Evolutionary conservation across 192 early-diverging fungal species (phyloP).

Genomic region (Coemansia sp.): DNA sequence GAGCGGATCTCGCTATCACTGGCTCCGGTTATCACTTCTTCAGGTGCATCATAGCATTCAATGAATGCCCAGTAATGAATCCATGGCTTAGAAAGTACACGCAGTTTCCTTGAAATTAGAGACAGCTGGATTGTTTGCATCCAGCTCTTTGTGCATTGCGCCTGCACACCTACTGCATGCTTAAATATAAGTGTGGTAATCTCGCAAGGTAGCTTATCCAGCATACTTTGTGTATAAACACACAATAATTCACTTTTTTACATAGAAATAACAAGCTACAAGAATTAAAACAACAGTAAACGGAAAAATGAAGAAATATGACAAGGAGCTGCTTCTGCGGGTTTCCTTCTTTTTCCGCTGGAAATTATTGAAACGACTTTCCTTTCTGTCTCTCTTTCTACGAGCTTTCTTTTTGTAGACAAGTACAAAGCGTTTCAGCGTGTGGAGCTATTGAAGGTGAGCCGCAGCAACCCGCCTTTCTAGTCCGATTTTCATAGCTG

Average conservation of each 20-base stretch:
- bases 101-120: neutral
- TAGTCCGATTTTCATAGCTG: too few species aligned
- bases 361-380: too few species aligned
- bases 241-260: neutral
- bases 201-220: neutral
- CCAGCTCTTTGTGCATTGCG: neutral
- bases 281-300: too few species aligned
- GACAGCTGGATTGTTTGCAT: neutral
- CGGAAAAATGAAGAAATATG: too few species aligned
- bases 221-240: neutral
- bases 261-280: too few species aligned
- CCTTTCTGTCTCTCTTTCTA: too few species aligned
- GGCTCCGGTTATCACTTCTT: neutral
- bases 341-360: too few species aligned
- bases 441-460: too few species aligned
- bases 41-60: slow-evolving; percentile 1
- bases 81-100: neutral
- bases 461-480: too few species aligned
- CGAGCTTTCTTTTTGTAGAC: too few species aligned
- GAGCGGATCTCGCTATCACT: neutral
- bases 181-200: neutral
- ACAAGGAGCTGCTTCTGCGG: too few species aligned
- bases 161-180: neutral
- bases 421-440: too few species aligned
- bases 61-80: slow-evolving; percentile 1